Evolutionary conservation across 2,329 filamentous ascomycete species (phyloP).

Genomic region (Balansia obtecta): DNA sequence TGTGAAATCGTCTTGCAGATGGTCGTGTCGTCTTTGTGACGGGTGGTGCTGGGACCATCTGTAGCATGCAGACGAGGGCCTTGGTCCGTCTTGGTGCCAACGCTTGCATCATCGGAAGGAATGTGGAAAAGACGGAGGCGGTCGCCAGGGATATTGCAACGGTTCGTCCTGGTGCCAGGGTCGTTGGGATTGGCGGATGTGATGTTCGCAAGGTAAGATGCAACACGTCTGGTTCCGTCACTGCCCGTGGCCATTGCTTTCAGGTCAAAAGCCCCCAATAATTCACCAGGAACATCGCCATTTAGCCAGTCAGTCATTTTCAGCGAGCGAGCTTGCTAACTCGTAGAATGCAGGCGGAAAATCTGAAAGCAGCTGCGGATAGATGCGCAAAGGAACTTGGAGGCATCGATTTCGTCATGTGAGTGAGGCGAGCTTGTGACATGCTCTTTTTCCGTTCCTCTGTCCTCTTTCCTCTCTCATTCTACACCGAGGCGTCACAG

Average conservation of each 20-base stretch:
- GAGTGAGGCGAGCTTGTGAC: slow-evolving; percentile 17
- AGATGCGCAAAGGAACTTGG: slow-evolving; percentile 74
- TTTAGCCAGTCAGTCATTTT: not conserved
- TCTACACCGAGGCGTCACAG: not conserved
- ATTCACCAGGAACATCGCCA: too few relatives aligned
- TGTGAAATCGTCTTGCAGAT: slow-evolving; percentile 34
- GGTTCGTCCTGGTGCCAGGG: slow-evolving; percentile 64
- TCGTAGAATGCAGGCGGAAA: slow-evolving; percentile 15
- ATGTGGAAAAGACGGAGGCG: slow-evolving; percentile 71
- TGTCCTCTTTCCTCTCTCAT: too few relatives aligned
- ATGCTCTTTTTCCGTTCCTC: not conserved
- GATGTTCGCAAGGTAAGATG: slow-evolving; percentile 57
- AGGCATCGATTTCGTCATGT: slow-evolving; percentile 87
- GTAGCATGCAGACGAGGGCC: slow-evolving; percentile 84
- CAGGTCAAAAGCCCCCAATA: too few relatives aligned
- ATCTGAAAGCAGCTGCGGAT: slow-evolving; percentile 54
- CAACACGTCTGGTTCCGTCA: slow-evolving; percentile 1
- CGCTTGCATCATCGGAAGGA: slow-evolving; percentile 88
- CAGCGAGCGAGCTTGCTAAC: not conserved
- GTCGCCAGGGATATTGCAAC: slow-evolving; percentile 74
- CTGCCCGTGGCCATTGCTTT: too few relatives aligned
- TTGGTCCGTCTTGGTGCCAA: slow-evolving; percentile 85
- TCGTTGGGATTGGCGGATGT: slow-evolving; percentile 73
- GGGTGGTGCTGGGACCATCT: slow-evolving; percentile 86
- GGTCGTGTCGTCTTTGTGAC: slow-evolving; percentile 91